These are phyloP conservation scores for Massariosphaeria phaeospora DNA, from an alignment of 495 filamentous ascomycete species.

Conservation along the genomic window DNA sequence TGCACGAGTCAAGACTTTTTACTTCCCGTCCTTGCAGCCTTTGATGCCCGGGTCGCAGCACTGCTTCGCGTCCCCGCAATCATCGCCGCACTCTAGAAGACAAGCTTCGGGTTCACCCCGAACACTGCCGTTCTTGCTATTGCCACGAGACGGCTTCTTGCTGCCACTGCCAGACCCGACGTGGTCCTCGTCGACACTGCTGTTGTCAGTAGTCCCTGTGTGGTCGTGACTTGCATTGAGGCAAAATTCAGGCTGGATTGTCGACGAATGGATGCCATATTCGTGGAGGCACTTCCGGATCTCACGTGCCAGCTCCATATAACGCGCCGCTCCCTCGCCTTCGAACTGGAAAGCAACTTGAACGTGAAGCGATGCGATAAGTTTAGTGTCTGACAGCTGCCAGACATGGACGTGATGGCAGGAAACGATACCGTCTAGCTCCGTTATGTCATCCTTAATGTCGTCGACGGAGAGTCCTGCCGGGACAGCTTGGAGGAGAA, in stretches of 20 bases:
- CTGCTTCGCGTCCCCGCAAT: constrained; percentile 14
- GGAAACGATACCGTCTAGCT: constrained; percentile 74
- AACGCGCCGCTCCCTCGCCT: constrained; percentile 66
- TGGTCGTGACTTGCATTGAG: constrained; percentile 54
- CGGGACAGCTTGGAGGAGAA: constrained; percentile 88
- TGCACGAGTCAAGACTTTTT: too few relatives aligned
- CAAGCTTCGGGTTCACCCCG: constrained; percentile 36
- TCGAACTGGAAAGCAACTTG: constrained; percentile 74
- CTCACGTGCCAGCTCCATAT: constrained; percentile 80
- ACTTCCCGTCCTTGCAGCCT: not conserved
- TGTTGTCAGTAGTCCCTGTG: constrained; percentile 18
- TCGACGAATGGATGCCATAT: constrained; percentile 95
- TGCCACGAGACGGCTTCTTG: constrained; percentile 26
- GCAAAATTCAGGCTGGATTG: constrained; percentile 94
- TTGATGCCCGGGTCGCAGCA: constrained; percentile 4
- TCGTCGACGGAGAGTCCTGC: constrained; percentile 80
- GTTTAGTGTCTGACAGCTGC: constrained; percentile 91
- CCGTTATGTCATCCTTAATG: constrained; percentile 84
- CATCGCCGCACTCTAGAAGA: constrained; percentile 54
- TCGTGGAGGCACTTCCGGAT: constrained; percentile 84
- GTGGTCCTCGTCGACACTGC: constrained; percentile 33
- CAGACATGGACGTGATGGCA: constrained; percentile 97
- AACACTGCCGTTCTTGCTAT: constrained; percentile 50
- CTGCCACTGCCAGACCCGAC: constrained; percentile 35
- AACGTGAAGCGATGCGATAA: constrained; percentile 87